Evolutionary conservation across 495 filamentous ascomycete species (phyloP).

Genomic region (Recurvomyces mirabilis): DNA sequence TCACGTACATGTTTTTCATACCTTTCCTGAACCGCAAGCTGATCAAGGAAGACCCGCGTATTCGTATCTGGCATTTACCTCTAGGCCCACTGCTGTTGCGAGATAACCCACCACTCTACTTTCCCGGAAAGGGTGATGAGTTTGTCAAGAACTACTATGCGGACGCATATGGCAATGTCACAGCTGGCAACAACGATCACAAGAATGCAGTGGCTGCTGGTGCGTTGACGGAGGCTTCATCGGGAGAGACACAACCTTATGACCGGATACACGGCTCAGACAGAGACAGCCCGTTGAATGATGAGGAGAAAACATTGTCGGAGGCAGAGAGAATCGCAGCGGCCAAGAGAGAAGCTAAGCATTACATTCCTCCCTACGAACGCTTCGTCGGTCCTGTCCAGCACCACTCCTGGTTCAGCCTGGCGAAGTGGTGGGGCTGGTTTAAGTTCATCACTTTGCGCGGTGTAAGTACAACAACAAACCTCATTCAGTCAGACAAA

Average conservation of each 20-base stretch:
- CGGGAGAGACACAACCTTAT: neutral
- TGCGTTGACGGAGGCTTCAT: too few species aligned
- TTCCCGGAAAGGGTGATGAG: conserved; percentile 13
- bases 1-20: conserved; percentile 48
- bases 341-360: neutral
- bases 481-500: too few species aligned
- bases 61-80: conserved; percentile 47
- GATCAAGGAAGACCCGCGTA: conserved; percentile 42
- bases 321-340: neutral
- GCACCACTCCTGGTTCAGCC: neutral
- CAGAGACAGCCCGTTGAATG: too few species aligned
- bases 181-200: conserved; percentile 16
- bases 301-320: conserved; percentile 1
- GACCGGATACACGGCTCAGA: too few species aligned
- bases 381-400: conserved; percentile 3
- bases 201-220: too few species aligned
- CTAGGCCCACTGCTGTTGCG: conserved; percentile 44
- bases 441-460: conserved; percentile 10
- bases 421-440: conserved; percentile 10
- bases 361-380: conserved; percentile 1
- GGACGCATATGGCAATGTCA: conserved; percentile 23
- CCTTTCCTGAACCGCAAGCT: conserved; percentile 53
- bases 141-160: conserved; percentile 43
- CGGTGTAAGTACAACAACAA: too few species aligned
- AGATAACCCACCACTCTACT: conserved; percentile 19